Conservation (phyloP, 257 asterid species). For the Nicotiana tomentosiformis region DNA sequence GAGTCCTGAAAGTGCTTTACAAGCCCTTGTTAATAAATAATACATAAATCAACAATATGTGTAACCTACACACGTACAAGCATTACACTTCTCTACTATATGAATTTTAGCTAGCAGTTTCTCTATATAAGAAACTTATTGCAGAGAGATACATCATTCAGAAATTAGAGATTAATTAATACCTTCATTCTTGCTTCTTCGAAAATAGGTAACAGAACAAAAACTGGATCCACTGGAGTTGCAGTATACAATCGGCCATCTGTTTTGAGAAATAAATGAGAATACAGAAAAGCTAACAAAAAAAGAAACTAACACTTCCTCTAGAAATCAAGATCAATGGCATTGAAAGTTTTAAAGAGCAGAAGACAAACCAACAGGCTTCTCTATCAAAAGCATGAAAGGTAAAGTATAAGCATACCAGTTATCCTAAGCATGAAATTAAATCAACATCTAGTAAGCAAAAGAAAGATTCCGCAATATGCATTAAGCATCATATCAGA, state of each 20-base stretch:
- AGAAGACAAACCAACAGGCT: background rate
- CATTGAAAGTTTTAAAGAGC: background rate
- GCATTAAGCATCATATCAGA: background rate
- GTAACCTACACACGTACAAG: background rate
- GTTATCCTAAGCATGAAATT: background rate
- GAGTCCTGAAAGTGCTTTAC: background rate
- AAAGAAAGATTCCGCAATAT: background rate
- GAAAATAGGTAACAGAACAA: conserved; percentile 77
- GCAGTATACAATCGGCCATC: conserved; percentile 85
- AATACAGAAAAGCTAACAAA: conserved; percentile 10
- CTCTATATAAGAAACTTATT: background rate
- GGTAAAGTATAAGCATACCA: background rate
- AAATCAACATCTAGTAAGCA: no score
- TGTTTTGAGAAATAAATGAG: conserved; percentile 18
- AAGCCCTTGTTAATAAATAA: background rate
- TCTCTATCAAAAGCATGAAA: background rate
- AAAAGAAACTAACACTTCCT: background rate
- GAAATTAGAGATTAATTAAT: background rate
- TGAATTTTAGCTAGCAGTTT: background rate
- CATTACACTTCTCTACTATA: background rate
- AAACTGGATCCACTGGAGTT: conserved; percentile 90
- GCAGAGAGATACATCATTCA: background rate
- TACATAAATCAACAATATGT: background rate
- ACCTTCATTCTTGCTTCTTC: conserved; percentile 98
- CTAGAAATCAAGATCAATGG: background rate